Evolutionary conservation across 495 filamentous ascomycete genomes (phyloP), one percentile per base, ranked within the genome.

Genomic region (Penicillium samsonianum): DNA sequence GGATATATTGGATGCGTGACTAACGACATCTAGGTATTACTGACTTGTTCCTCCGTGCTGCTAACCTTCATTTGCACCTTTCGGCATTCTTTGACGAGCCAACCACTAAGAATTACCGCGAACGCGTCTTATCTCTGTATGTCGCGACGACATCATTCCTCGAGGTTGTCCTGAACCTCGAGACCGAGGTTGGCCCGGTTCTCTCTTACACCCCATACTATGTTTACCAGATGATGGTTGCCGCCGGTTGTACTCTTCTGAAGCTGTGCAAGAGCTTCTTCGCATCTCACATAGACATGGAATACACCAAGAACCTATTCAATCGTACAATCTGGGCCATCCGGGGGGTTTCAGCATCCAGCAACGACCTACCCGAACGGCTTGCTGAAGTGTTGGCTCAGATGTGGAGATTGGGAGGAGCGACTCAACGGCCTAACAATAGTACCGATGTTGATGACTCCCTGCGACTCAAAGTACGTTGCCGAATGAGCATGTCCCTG

Each of bases 401-500:
- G 72, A 86, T 97, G 73, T 97, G 91, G 92, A 88, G 89, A 65
- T 83, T 87, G 9, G 84, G 85, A 19, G 82, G 85, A 31, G 78
- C 85, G 14, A 70, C 64, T 11, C 72, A 70, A 19, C 60, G 65
- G 12, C 57, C 55, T 63, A 57, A 59, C 62, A 14, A 65, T 47
- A 67, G 62, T 43, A 20, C 67, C 45, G 73, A 79, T 40, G 76
- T 83, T 12, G 90, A 96, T 66, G 88, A 89, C 51, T 78, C 76
- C 35, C 68, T 97, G 47, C 86, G 92, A 72, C 77, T 97, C 16
- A 92, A 91, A 70, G 90, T 96, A 5, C 84, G 90, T 53, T 94
- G 90, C 65, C 83, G 92, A 10, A 92, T 93, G 83, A 95, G 90
- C 70, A 92, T 97, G 88, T 93, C 89, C 62, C 78, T 96, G 7